Base-by-base conservation (phyloP, 1,284 basidiomycete species). In the Austropuccinia psidii region DNA sequence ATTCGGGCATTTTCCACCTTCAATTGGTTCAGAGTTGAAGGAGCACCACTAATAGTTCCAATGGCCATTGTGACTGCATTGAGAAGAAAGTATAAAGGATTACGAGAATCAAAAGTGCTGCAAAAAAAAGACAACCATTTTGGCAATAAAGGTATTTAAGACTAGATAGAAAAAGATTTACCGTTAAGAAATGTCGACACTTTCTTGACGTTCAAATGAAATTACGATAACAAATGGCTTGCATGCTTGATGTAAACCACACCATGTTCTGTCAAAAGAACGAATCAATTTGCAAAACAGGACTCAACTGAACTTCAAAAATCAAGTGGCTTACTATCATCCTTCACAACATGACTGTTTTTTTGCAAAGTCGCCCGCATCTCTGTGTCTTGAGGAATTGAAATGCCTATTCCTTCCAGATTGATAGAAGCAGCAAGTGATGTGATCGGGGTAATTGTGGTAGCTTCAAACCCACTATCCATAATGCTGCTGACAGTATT, bases 231-330 rank as follows among this genome's bases (percentile, higher is more conserved):
- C 88, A 78, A 98, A 89, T 3, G 96, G 96, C 78, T 99, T 61
- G 92, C 96, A 79, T 98, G 98, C 83, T 98, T 98, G 83, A 99
- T 85, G 81, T 97, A 98, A 47, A 90, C 83, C 19, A 98, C 96
- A 21, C 96, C 96, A 77, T 98, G 96, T 33, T 90, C 93, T 94
- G 74, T 0, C 27, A 17, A 29, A 64, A 52, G 67, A 21, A 47
- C 62, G 62, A 76, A 47, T 52, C 33, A 58, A 45, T 39, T 11
- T 17, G 11, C 19, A 8, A 27, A 11, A 2, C 33, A 4, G 1
- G 45, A 24, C 21, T 24, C 31, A 29, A 37, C n/a, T 37, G 15
- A 13, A 60, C 21, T 4, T 19, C 15, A 24, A 41, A 19, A 49
- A 35, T 6, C 33, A 4, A 37, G 0, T 50, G 37, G 31, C 83